Evolutionary conservation across 169 alveolate species (phyloP).

Genomic region (Condylostoma magnum): DNA sequence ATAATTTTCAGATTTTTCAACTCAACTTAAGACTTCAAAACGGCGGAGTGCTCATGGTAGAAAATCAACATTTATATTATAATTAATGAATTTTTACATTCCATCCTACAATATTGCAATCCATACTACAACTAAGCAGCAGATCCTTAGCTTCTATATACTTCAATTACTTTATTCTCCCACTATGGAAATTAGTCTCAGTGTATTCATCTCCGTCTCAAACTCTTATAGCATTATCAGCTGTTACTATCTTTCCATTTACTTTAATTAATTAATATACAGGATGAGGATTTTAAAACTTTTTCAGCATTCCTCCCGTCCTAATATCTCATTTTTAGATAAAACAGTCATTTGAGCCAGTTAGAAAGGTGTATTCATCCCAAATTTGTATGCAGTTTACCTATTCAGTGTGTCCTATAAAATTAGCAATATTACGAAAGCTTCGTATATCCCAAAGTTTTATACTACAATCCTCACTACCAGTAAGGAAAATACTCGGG

Average conservation of each 20-base stretch:
- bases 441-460: slow-evolving; percentile 68
- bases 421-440: slow-evolving; percentile 35
- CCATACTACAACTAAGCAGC: not conserved
- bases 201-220: not conserved
- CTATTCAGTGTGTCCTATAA: slow-evolving; percentile 53
- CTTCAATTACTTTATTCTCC: not conserved
- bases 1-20: too few species aligned
- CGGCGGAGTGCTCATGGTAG: too few species aligned
- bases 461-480: slow-evolving; percentile 20
- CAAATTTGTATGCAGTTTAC: slow-evolving; percentile 41
- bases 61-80: too few species aligned
- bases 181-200: slow-evolving; percentile 1
- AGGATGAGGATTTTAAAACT: not conserved
- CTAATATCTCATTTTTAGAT: slow-evolving; percentile 24
- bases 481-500: slow-evolving; percentile 40
- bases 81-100: too few species aligned
- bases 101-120: not conserved
- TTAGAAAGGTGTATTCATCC: slow-evolving; percentile 2
- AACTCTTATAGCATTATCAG: not conserved
- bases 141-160: not conserved
- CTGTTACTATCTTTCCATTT: slow-evolving; percentile 6
- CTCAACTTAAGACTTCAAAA: too few species aligned
- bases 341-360: not conserved
- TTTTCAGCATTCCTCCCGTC: not conserved
- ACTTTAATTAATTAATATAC: not conserved